Conservation (phyloP, 108 stramenopile species). For the Phaeodactylum tricornutum region DNA sequence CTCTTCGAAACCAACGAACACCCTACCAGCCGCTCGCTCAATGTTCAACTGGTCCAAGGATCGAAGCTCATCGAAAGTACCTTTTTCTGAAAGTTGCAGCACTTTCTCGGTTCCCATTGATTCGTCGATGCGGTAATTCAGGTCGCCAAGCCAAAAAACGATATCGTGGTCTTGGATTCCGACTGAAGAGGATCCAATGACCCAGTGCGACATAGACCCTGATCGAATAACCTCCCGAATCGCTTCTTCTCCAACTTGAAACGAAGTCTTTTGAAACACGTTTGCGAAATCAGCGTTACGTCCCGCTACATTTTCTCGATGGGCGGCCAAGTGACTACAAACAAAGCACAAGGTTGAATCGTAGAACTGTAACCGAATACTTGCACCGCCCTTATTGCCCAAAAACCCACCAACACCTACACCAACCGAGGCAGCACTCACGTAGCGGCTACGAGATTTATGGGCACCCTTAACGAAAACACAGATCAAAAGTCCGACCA, state of each 20-base stretch:
- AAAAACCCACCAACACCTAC: conserved; percentile 98
- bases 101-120: conserved; percentile 76
- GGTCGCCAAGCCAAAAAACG: conserved; percentile 95
- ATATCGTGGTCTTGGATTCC: conserved; percentile 86
- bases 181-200: conserved; percentile 44
- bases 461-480: conserved; percentile 84
- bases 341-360: conserved; percentile 93
- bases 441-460: conserved; percentile 48
- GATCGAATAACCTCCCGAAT: conserved; percentile 68
- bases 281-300: conserved; percentile 91
- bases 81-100: conserved; percentile 45
- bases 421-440: conserved; percentile 66
- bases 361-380: conserved; percentile 80
- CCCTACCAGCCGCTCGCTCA: conserved; percentile 85
- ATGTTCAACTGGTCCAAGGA: conserved; percentile 94
- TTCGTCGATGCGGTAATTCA: conserved; percentile 96
- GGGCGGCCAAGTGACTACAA: conserved; percentile 93
- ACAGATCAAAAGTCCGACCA: conserved; percentile 91
- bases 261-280: conserved; percentile 68
- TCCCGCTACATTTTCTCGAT: conserved; percentile 93
- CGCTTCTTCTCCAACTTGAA: conserved; percentile 84
- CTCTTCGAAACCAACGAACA: conserved; percentile 92
- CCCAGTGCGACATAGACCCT: conserved; percentile 73
- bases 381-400: conserved; percentile 99
- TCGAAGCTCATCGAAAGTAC: conserved; percentile 55